phyloP scores from a whole-genome alignment of 306 rosid genomes.

The Pyrus pyrifolia region DNA sequence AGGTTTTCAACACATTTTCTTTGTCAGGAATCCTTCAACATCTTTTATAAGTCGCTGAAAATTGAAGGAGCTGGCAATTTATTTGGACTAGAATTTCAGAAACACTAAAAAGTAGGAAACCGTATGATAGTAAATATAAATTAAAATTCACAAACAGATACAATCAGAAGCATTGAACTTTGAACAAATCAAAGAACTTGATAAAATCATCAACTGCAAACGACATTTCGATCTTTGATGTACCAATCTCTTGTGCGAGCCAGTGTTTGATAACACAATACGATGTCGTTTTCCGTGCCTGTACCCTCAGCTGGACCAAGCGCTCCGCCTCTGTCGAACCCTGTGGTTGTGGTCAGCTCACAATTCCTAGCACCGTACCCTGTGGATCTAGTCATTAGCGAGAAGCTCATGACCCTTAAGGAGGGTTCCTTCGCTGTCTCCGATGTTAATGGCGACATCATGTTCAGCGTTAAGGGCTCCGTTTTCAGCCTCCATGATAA shows the following conservation, averaged over 20 bases:
- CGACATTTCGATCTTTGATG: not conserved
- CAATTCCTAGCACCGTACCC: conserved; percentile 28
- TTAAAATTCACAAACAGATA: not conserved
- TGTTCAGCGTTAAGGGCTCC: conserved; percentile 33
- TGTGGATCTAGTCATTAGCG: conserved; percentile 22
- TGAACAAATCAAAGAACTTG: not conserved
- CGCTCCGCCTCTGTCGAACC: conserved; percentile 8
- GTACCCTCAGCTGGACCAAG: not conserved
- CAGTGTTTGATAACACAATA: not conserved
- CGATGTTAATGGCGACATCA: conserved; percentile 27
- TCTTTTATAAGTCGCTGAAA: too few species aligned
- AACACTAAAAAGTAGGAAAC: not conserved
- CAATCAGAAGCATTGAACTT: not conserved
- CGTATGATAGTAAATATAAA: not conserved
- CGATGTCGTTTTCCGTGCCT: not conserved
- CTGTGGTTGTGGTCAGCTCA: conserved; percentile 19
- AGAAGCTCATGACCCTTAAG: conserved; percentile 22
- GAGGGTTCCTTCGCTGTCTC: conserved; percentile 31
- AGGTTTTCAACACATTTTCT: too few species aligned
- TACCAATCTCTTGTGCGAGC: not conserved
- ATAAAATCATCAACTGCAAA: not conserved
- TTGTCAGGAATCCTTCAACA: too few species aligned
- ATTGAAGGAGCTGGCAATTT: too few species aligned
- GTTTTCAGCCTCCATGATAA: conserved; percentile 28
- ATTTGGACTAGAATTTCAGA: not conserved